Evolutionary conservation across 2,329 filamentous ascomycete species (phyloP).

Genomic region (Mycosphaerelloides madeirae): DNA sequence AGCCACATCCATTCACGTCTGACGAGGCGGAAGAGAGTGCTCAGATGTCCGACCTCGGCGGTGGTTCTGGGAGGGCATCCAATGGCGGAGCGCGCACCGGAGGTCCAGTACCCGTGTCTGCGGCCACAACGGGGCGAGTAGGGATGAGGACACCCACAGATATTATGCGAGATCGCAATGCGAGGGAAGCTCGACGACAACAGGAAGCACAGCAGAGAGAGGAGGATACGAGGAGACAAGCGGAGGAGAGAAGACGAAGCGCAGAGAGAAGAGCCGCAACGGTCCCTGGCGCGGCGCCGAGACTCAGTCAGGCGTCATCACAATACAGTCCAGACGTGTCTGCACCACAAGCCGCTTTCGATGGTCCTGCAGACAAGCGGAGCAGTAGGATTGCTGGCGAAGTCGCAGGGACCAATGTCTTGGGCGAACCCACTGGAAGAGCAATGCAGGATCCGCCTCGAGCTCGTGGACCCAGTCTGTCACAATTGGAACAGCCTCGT

Average conservation of each 20-base stretch:
- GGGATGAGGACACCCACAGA: constrained; percentile 79
- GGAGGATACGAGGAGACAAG: constrained; percentile 49
- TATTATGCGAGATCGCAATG: constrained; percentile 83
- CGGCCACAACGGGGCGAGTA: constrained; percentile 41
- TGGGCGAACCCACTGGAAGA: constrained; percentile 31
- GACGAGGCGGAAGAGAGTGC: constrained; percentile 85
- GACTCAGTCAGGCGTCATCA: constrained; percentile 24
- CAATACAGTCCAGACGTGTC: constrained; percentile 27
- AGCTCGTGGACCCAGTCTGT: constrained; percentile 18
- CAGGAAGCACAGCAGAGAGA: constrained; percentile 55
- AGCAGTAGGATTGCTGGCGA: constrained; percentile 23
- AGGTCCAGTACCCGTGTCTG: constrained; percentile 51
- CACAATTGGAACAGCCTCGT: constrained; percentile 24
- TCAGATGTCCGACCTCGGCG: constrained; percentile 80
- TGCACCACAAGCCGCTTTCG: constrained; percentile 21
- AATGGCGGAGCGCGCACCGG: constrained; percentile 54
- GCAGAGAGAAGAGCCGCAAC: constrained; percentile 57
- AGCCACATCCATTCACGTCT: constrained; percentile 75
- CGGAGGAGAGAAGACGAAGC: constrained; percentile 48
- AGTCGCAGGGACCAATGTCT: constrained; percentile 29
- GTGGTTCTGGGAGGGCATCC: constrained; percentile 52
- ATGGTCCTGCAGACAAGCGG: constrained; percentile 18
- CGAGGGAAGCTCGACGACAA: constrained; percentile 65
- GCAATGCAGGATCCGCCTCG: constrained; percentile 21
- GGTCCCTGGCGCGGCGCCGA: constrained; percentile 18